Evolutionary conservation across 352 stramenopile genomes (phyloP).

Genomic region (Albugo laibachii): DNA sequence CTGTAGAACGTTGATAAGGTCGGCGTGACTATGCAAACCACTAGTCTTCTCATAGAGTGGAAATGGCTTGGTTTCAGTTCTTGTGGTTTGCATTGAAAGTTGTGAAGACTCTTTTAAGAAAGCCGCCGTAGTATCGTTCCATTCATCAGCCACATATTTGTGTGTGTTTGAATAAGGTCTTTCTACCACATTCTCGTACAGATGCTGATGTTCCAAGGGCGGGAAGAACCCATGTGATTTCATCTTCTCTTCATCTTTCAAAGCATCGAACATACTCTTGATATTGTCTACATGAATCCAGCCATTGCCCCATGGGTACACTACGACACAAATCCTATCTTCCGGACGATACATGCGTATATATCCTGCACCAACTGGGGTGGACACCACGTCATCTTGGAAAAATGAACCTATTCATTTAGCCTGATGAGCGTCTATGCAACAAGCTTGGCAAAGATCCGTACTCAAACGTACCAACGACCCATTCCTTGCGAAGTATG

Average conservation of each 20-base stretch:
- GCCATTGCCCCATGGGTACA: slow-evolving; percentile 55
- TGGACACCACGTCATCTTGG: slow-evolving; percentile 44
- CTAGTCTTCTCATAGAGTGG: too few relatives aligned
- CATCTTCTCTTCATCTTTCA: slow-evolving; percentile 20
- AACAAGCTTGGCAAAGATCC: neutral
- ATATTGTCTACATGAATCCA: slow-evolving; percentile 42
- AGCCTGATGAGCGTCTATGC: too few relatives aligned
- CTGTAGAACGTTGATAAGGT: too few relatives aligned
- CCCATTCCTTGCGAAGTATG: slow-evolving; percentile 41
- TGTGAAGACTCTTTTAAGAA: too few relatives aligned
- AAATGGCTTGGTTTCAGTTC: too few relatives aligned
- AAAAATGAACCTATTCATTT: too few relatives aligned
- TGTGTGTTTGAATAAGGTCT: too few relatives aligned
- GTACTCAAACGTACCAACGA: slow-evolving; percentile 21
- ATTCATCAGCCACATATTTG: too few relatives aligned
- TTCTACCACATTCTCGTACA: slow-evolving; percentile 34
- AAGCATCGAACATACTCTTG: slow-evolving; percentile 17
- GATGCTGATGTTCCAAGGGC: slow-evolving; percentile 38
- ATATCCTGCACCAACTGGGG: slow-evolving; percentile 32
- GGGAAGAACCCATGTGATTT: slow-evolving; percentile 27
- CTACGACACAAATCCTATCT: slow-evolving; percentile 39
- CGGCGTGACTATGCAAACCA: too few relatives aligned
- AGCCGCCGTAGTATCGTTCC: too few relatives aligned
- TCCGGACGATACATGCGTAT: slow-evolving; percentile 30
- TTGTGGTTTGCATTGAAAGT: too few relatives aligned